phyloP scores from a whole-genome alignment of 768 basidiomycete genomes.

The Collybiopsis confluens region DNA sequence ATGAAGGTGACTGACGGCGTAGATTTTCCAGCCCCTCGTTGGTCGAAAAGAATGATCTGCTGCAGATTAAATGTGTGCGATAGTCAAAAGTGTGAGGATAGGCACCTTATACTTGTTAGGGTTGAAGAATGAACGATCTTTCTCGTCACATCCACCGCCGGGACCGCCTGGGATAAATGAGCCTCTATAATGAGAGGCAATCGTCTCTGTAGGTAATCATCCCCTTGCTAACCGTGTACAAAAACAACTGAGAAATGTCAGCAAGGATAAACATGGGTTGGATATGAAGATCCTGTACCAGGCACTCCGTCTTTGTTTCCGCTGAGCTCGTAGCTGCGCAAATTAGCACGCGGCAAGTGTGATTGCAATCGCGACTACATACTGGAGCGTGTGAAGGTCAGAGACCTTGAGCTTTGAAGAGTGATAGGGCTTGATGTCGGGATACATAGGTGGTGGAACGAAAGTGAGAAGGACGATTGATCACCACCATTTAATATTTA shows the following conservation, averaged over 20 bases:
- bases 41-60: slow-evolving; percentile 90
- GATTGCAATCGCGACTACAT: slow-evolving; percentile 8
- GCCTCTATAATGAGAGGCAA: no score
- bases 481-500: neutral
- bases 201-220: neutral
- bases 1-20: slow-evolving; percentile 55
- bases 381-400: slow-evolving; percentile 76
- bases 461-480: neutral
- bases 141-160: slow-evolving; percentile 66
- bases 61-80: no score
- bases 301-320: slow-evolving; percentile 76
- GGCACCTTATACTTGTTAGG: slow-evolving; percentile 77
- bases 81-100: neutral
- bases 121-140: slow-evolving; percentile 79
- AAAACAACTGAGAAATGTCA: slow-evolving; percentile 55
- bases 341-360: slow-evolving; percentile 1
- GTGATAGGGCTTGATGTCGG: slow-evolving; percentile 61
- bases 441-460: slow-evolving; percentile 48
- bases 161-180: slow-evolving; percentile 56
- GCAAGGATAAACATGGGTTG: neutral
- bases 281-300: slow-evolving; percentile 35
- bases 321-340: slow-evolving; percentile 69
- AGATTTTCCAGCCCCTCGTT: slow-evolving; percentile 85
- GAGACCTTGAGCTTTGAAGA: slow-evolving; percentile 66
- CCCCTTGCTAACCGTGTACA: slow-evolving; percentile 54